Conservation (phyloP, 1,139 yeast species). For the Blastobotrys serpentis region DNA sequence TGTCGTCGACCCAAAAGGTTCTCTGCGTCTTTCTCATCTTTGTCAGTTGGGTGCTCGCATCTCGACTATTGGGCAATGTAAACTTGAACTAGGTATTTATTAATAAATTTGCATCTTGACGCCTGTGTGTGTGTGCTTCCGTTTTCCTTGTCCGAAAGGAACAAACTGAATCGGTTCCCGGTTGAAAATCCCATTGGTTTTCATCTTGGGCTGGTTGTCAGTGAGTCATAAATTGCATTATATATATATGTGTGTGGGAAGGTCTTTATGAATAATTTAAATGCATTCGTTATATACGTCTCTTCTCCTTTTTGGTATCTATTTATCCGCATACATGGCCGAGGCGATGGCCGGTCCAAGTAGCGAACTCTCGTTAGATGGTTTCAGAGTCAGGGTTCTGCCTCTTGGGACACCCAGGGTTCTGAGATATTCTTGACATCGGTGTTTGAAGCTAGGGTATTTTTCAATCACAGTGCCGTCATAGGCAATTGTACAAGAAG, state of each 20-base stretch:
- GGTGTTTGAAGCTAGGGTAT: constrained; percentile 75
- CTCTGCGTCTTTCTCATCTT: constrained; percentile 24
- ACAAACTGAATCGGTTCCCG: neutral
- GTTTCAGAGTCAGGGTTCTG: constrained; percentile 24
- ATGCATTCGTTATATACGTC: constrained; percentile 8
- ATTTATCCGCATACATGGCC: constrained; percentile 27
- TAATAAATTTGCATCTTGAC: constrained; percentile 5
- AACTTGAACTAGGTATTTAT: constrained; percentile 9
- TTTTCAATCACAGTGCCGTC: constrained; percentile 88
- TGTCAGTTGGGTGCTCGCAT: constrained; percentile 27
- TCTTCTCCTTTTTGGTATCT: neutral
- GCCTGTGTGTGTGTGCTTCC: neutral
- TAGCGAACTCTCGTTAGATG: constrained; percentile 34
- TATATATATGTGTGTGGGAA: neutral
- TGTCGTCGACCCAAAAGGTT: constrained; percentile 21
- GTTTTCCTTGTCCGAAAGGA: constrained; percentile 3
- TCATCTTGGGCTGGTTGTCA: neutral
- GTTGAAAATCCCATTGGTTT: no score
- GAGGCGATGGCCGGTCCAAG: constrained; percentile 37
- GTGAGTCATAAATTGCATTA: neutral
- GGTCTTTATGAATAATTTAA: neutral
- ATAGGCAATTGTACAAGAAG: constrained; percentile 57
- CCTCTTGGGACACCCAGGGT: constrained; percentile 27
- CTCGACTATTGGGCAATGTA: constrained; percentile 15
- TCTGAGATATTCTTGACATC: constrained; percentile 35